Evolutionary conservation across 2,329 filamentous ascomycete species (phyloP), one percentile per base, ranked within the genome.

Genomic region (Blastomyces parvus): DNA sequence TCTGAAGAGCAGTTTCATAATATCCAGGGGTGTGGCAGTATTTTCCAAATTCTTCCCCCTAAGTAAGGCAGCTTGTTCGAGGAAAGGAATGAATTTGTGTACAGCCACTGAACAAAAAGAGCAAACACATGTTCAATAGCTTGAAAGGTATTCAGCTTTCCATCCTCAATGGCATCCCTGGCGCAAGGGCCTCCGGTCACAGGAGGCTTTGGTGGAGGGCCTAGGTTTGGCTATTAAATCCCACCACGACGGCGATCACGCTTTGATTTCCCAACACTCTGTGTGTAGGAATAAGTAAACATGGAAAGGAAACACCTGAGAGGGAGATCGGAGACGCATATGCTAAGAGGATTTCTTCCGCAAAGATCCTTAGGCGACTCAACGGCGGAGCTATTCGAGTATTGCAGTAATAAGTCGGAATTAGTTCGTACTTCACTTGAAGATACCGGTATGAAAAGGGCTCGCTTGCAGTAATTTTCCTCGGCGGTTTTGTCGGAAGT

Each of bases 91-190:
- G 40, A 30, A 19, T 60, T 42, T 17, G 64, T 50, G 38, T 66
- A 67, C 17, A 66, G 50, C 63, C 66, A 65, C 59, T 67, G 62
- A 22, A 66, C 63, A 25, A 66, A 67, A 25, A 65, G 58, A 2
- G 60, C 25, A 27, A 65, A 66, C 14, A 62, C 38, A 8, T 27
- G 11, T 48, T 63, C 66, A 7, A 63, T 42, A 22, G 62, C 64
- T 27, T 62, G 60, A 27, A n/a, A n/a, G 14, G 65, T 48, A 17
- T 44, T 6, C 2, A 66, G 60, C 48, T 63, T 63, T 25, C 56
- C 63, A 14, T 65, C 25, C 5, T 33, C 55, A 13, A 64, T 22
- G 17, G 57, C 57, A 2, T 36, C 55, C 25, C 60, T 19, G 59
- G 66, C 63, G 60, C 57, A 64, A 1, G 14, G 14, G 14, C 63